Conservation (phyloP, 1,284 basidiomycete genomes). For the Leccinum pachyderme region DNA sequence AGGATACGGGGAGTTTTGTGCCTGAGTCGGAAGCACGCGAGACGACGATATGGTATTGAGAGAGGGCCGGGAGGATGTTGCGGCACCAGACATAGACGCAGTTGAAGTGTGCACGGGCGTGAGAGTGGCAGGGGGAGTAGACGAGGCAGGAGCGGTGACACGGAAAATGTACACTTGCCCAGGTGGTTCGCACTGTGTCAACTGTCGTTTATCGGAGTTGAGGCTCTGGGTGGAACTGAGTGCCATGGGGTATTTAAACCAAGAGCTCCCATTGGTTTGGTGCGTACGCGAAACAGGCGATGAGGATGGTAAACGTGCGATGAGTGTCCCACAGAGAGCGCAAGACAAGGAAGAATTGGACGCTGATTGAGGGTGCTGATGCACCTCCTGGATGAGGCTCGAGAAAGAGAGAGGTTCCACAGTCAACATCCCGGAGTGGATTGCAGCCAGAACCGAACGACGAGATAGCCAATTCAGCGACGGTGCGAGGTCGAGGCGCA, state of each 20-base stretch:
- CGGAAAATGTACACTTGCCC: slow-evolving; percentile 62
- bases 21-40: slow-evolving; percentile 21
- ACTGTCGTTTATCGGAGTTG: slow-evolving; percentile 27
- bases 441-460: slow-evolving; percentile 81
- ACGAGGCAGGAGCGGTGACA: slow-evolving; percentile 37
- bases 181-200: slow-evolving; percentile 33
- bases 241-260: slow-evolving; percentile 56
- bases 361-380: slow-evolving; percentile 25
- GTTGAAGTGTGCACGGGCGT: slow-evolving; percentile 23
- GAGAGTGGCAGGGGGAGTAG: slow-evolving; percentile 30
- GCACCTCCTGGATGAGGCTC: slow-evolving; percentile 52
- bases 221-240: slow-evolving; percentile 31
- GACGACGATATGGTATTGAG: slow-evolving; percentile 22
- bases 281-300: slow-evolving; percentile 20
- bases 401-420: slow-evolving; percentile 80
- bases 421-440: slow-evolving; percentile 84
- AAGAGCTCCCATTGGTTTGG: slow-evolving; percentile 38
- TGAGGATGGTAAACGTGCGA: slow-evolving; percentile 33
- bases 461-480: slow-evolving; percentile 92
- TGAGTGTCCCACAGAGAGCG: slow-evolving; percentile 73
- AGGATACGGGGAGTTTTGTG: slow-evolving; percentile 50
- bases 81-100: slow-evolving; percentile 15
- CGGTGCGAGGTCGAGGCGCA: slow-evolving; percentile 91
- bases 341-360: slow-evolving; percentile 49
- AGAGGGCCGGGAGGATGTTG: slow-evolving; percentile 27